These are phyloP conservation scores for Coemansia sp. DNA, from an alignment of 192 early-diverging fungal species.

Conservation along the genomic window DNA sequence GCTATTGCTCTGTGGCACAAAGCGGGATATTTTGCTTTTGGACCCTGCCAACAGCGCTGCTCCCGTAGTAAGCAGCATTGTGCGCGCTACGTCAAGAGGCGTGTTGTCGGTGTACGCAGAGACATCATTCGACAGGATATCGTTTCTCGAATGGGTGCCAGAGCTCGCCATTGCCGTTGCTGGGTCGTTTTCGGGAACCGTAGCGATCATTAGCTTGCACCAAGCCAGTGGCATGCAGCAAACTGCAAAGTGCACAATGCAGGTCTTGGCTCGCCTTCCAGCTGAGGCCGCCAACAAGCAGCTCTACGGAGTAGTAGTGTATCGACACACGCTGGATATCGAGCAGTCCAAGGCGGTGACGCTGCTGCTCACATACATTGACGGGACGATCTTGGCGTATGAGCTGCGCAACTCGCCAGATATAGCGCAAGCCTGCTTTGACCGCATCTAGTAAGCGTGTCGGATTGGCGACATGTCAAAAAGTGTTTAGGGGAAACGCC, in stretches of 20 bases:
- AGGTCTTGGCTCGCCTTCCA: conserved; percentile 17
- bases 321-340: conserved; percentile 20
- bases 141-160: conserved; percentile 48
- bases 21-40: conserved; percentile 28
- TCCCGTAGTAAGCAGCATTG: conserved; percentile 32
- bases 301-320: conserved; percentile 37
- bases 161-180: conserved; percentile 30
- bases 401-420: conserved; percentile 15
- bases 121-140: conserved; percentile 34
- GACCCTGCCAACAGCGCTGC: conserved; percentile 13
- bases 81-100: conserved; percentile 12
- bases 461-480: too few species aligned
- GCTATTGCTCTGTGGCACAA: conserved; percentile 37
- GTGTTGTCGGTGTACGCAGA: conserved; percentile 8
- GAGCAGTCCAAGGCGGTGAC: neutral
- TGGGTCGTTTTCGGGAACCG: conserved; percentile 27
- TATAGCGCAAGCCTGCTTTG: neutral
- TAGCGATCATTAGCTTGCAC: conserved; percentile 21
- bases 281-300: conserved; percentile 6
- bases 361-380: conserved; percentile 23
- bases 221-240: neutral
- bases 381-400: conserved; percentile 26
- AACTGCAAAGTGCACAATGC: conserved; percentile 4
- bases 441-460: neutral
- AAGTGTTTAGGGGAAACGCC: too few species aligned